Evolutionary conservation across 352 stramenopile species (phyloP).

Genomic region (Pythium graminicola): DNA sequence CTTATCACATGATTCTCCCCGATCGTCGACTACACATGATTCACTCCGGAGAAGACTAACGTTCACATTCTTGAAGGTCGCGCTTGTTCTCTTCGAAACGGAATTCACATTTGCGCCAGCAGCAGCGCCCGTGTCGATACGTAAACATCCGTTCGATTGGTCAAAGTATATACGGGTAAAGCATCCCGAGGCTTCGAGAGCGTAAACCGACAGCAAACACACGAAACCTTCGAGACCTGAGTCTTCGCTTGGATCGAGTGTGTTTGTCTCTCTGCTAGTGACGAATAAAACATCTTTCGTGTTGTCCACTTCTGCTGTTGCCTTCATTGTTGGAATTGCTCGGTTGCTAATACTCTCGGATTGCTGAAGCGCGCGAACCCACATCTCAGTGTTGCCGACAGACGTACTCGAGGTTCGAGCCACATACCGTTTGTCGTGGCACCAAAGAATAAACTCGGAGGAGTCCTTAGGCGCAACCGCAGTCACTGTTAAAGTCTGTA

Average conservation of each 20-base stretch:
- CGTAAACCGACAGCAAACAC: conserved; percentile 70
- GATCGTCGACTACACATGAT: conserved; percentile 3
- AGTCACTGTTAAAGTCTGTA: conserved; percentile 38
- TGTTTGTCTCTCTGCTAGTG: not conserved
- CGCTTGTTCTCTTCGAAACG: conserved; percentile 41
- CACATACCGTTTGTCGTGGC: conserved; percentile 32
- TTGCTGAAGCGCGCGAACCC: conserved; percentile 52
- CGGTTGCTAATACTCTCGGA: conserved; percentile 34
- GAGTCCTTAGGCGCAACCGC: conserved; percentile 28
- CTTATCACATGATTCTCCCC: conserved; percentile 6
- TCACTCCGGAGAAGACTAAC: conserved; percentile 26
- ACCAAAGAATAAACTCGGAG: conserved; percentile 46
- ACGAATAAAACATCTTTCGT: conserved; percentile 33
- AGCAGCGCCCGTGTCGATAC: conserved; percentile 55
- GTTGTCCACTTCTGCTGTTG: conserved; percentile 7
- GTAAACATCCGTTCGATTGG: conserved; percentile 46
- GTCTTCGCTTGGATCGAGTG: not conserved
- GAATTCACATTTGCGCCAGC: conserved; percentile 52
- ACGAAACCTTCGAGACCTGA: conserved; percentile 40
- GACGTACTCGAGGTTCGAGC: conserved; percentile 6
- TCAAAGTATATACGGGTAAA: conserved; percentile 76
- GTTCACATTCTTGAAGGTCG: conserved; percentile 58
- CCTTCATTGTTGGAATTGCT: conserved; percentile 22
- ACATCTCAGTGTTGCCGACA: conserved; percentile 44
- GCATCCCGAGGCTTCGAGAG: conserved; percentile 50